Percentiles rank a stretch among this genome's conserved stretches.
Evolutionary conservation across 345 rosid genomes (phyloP).

Genomic region (Pugionium dolabratum): DNA sequence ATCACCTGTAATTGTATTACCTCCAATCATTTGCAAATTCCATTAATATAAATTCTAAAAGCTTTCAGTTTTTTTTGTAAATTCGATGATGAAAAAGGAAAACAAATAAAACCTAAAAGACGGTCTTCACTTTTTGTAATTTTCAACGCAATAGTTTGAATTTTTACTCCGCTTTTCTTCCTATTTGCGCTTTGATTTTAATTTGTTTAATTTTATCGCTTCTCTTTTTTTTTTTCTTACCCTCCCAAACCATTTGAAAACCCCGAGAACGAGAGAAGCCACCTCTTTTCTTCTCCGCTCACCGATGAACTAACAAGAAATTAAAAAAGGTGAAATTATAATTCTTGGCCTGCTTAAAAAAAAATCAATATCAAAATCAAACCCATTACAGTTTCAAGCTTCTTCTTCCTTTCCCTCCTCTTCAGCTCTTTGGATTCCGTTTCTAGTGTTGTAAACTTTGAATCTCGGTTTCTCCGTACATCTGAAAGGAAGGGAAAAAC

Average conservation of each 20-base stretch:
- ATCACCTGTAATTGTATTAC: conserved; percentile 32
- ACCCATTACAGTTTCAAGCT: conserved; percentile 40
- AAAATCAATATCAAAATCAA: conserved; percentile 45
- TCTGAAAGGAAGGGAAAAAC: conserved; percentile 14
- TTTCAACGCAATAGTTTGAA: conserved; percentile 33
- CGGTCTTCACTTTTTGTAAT: conserved; percentile 26
- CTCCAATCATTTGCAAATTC: conserved; percentile 42
- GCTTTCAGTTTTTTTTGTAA: conserved; percentile 9
- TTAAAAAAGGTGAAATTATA: conserved; percentile 35
- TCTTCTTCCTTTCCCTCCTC: conserved; percentile 10
- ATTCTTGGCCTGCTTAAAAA: conserved; percentile 47
- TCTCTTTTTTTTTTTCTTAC: conserved; percentile 25
- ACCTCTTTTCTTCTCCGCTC: conserved; percentile 43
- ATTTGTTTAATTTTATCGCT: neutral
- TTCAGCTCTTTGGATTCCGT: conserved; percentile 20
- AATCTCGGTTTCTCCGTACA: conserved; percentile 36
- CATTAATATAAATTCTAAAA: conserved; percentile 26
- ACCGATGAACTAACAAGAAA: conserved; percentile 60
- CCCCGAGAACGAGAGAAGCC: conserved; percentile 75
- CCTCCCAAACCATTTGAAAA: conserved; percentile 89
- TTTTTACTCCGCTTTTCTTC: neutral
- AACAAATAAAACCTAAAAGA: neutral
- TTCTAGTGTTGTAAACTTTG: conserved; percentile 22
- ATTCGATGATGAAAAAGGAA: neutral
- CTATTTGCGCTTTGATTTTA: neutral